Base-by-base conservation (phyloP, 257 asterid species). In the Primulina eburnea region DNA sequence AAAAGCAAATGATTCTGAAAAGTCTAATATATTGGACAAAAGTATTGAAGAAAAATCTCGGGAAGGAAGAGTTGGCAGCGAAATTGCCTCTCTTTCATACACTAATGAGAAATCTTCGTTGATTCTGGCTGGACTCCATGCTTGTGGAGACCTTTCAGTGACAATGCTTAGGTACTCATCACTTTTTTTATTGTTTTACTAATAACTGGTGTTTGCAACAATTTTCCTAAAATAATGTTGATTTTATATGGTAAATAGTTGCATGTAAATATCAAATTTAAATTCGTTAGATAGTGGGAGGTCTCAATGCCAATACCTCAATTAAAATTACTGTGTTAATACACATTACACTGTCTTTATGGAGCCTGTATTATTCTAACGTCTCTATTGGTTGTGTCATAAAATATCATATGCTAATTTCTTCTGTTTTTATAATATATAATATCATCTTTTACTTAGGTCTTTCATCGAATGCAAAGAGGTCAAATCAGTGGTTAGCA, bases 81-180 rank as follows among this genome's bases (percentile, higher is more conserved):
- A 71, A 69, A 18, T 33, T 38, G 32, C 32, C 67, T 73, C 82
- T 38, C 73, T 80, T 56, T 67, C 74, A 38, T 65, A 62, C 69
- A 65, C 73, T 37, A 56, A 63, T 60, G 75, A 68, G 71, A 79
- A 66, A 33, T 73, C 94, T 69, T 69, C 90, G 29, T 78, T 90
- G 73, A 77, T 92, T 73, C 88, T 92, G 65, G 94, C 98, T 68
- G 98, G 98, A 73, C 97, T 92, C 73, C 97, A 90, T 83, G 94
- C 98, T 40, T 92, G 98, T 71, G 98, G 98, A 69, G 95, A 90
- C 83, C 96, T 92, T 74, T 92, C 97, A 21, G 94, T 87, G 73
- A 87, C 98, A 68, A 92, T 92, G 97, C 84, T 92, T 70, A 85
- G 98, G 98, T 92, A 76, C 68, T 77, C 66, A 18, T 62, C 81